Conservation (phyloP, 2,329 filamentous ascomycete species). For the Trichophyton equinum region DNA sequence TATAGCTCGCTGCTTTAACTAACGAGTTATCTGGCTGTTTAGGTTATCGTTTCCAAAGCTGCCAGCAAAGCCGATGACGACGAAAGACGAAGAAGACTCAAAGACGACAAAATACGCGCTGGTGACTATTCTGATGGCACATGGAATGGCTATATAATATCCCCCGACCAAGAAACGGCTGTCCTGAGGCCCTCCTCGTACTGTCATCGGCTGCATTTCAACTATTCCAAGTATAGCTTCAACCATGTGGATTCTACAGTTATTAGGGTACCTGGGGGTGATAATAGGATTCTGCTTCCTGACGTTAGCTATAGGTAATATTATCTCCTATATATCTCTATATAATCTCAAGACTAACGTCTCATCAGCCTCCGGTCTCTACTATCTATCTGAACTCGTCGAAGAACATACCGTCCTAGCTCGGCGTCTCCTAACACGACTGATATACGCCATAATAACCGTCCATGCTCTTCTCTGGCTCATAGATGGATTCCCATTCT, state of each 20-base stretch:
- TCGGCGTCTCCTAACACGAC: conserved; percentile 67
- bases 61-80: background rate
- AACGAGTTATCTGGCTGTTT: background rate
- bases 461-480: conserved; percentile 63
- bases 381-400: conserved; percentile 95
- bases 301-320: conserved; percentile 75
- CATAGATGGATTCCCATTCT: conserved; percentile 74
- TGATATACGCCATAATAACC: conserved; percentile 72
- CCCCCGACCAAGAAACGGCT: background rate
- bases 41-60: background rate
- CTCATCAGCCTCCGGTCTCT: conserved; percentile 72
- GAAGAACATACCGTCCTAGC: conserved; percentile 93
- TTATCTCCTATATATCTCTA: conserved; percentile 18
- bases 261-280: conserved; percentile 80
- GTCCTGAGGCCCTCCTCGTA: background rate
- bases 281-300: conserved; percentile 84
- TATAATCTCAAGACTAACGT: conserved; percentile 3
- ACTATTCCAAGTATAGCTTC: background rate
- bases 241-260: conserved; percentile 86
- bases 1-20: background rate
- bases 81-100: background rate
- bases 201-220: background rate
- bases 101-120: background rate
- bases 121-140: background rate
- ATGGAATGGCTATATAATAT: background rate